Evolutionary conservation across 495 filamentous ascomycete genomes (phyloP).

Genomic region (Neurospora discreta): DNA sequence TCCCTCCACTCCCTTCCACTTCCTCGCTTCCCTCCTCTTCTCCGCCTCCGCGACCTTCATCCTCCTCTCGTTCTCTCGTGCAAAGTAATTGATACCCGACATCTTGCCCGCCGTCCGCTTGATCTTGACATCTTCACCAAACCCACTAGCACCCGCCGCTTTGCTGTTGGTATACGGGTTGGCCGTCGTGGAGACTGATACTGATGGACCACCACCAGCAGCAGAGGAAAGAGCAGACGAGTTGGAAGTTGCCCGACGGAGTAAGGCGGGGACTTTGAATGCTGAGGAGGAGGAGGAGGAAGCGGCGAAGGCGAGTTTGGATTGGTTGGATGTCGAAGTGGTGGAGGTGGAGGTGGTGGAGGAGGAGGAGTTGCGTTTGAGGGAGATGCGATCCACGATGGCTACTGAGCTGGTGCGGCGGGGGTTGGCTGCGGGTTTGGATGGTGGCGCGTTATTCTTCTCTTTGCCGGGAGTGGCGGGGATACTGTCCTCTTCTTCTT

Average conservation of each 20-base stretch:
- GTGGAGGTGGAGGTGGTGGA: conserved; percentile 38
- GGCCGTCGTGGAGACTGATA: conserved; percentile 9
- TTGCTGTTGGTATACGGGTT: conserved; percentile 27
- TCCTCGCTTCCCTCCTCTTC: conserved; percentile 52
- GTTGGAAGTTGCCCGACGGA: conserved; percentile 65
- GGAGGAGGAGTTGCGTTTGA: conserved; percentile 46
- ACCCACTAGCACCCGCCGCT: conserved; percentile 25
- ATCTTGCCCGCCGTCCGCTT: conserved; percentile 57
- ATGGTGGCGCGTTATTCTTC: no score
- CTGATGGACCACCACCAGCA: neutral
- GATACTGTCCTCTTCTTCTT: conserved; percentile 13
- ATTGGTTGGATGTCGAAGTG: conserved; percentile 14
- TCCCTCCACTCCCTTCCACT: conserved; percentile 53
- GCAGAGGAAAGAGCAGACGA: conserved; percentile 35
- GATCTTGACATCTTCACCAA: conserved; percentile 38
- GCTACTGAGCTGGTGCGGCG: conserved; percentile 29
- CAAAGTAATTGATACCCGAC: conserved; percentile 65
- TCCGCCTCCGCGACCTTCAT: conserved; percentile 48
- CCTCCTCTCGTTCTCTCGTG: conserved; percentile 57
- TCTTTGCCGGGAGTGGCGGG: neutral
- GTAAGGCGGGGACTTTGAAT: conserved; percentile 68
- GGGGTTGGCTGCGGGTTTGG: conserved; percentile 4
- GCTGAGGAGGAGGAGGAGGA: conserved; percentile 12
- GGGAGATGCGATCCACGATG: conserved; percentile 71
- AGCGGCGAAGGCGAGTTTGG: conserved; percentile 50